A percentile compares a stretch with the other conserved stretches of the same genome.
Conservation (phyloP, 2,329 filamentous ascomycete genomes). For the Eurotiales sp. region DNA sequence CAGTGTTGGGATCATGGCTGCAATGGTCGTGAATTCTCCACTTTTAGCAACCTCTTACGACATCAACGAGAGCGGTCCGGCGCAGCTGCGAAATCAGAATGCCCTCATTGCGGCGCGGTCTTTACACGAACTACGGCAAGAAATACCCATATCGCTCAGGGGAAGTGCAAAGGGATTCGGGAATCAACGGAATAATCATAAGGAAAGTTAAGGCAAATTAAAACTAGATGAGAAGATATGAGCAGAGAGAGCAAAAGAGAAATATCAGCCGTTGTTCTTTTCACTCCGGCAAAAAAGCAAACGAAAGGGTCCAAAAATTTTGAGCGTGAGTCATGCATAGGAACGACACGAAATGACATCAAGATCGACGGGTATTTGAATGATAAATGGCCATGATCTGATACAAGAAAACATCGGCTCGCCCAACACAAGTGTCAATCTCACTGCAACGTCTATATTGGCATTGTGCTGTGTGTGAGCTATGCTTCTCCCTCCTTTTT, state of each 20-base stretch:
- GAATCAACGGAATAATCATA: constrained; percentile 22
- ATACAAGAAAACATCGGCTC: no score
- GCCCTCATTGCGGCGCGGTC: constrained; percentile 86
- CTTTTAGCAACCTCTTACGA: constrained; percentile 88
- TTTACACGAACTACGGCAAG: constrained; percentile 86
- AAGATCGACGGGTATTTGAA: not conserved
- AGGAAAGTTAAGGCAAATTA: not conserved
- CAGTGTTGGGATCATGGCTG: constrained; percentile 98
- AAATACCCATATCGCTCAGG: constrained; percentile 80
- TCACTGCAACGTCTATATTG: no score
- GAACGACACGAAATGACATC: not conserved
- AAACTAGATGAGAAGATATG: no score
- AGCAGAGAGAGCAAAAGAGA: no score
- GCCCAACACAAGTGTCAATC: no score
- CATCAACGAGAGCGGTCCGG: constrained; percentile 95
- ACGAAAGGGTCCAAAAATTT: not conserved
- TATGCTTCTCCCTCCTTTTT: not conserved
- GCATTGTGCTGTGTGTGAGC: not conserved
- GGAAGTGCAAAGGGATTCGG: constrained; percentile 74
- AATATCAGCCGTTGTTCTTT: no score
- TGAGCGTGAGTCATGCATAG: no score
- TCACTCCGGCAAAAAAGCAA: not conserved
- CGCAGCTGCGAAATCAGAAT: constrained; percentile 81
- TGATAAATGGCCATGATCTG: no score
- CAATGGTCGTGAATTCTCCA: constrained; percentile 92